Evolutionary conservation across 2,329 filamentous ascomycete species (phyloP), one percentile per base, ranked within the genome.

Genomic region (Stemphylium beticola): DNA sequence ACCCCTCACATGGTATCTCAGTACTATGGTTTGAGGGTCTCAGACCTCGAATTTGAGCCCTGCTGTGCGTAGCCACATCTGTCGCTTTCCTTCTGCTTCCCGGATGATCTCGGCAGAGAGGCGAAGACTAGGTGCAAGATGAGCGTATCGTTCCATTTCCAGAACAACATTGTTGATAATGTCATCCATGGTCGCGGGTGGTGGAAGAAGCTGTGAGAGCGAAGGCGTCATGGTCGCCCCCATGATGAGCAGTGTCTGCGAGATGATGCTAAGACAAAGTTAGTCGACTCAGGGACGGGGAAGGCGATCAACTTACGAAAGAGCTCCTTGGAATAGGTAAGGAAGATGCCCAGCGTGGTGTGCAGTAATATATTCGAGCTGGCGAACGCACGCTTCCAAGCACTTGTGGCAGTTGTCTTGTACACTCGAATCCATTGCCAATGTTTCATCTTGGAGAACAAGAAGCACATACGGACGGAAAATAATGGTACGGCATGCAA

Each of bases 281-380:
- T 49, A 69, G 66, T 26, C 18, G 31, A 14, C 18, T 20, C 20
- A n/a, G 17, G 8, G 2, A 5, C 38, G 10, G 14, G 2, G 2
- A 4, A n/a, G 22, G 26, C n/a, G 17, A 31, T 2, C 32, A 33
- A 72, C 75, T 66, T 72, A 77, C 75, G 75, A 77, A 17, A 95
- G 81, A 8, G 90, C 89, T 15, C 90, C 90, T 78, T 93, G 91
- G 87, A 90, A 95, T 17, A 93, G 83, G 75, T 93, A 95, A 11
- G 90, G 90, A 78, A 95, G 87, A 71, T 93, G 90, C 45, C 91
- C 90, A 57, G 88, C 89, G 69, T 92, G 90, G 76, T 93, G 89
- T 63, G 88, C 89, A 49, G 84, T 82, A 60, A 93, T 88, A 71
- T 92, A 86, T 76, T 93, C 90, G 50, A 93, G 79, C 75, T 95